Evolutionary conservation across 1,284 basidiomycete genomes (phyloP), one percentile per base, ranked within the genome.

Genomic region (Sanghuangporus weigelae): DNA sequence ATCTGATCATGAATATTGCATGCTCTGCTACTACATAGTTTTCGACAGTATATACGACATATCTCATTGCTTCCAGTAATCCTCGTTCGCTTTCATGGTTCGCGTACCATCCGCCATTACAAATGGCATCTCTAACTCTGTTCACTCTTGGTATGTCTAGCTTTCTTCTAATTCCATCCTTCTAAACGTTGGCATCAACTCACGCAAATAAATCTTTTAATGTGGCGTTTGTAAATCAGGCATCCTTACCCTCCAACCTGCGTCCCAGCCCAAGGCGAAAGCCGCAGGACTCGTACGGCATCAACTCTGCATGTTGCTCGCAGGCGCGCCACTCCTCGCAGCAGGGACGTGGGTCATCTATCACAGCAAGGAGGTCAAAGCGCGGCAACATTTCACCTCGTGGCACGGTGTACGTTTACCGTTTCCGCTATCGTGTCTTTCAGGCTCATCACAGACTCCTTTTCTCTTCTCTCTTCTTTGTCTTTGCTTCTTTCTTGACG

Each of bases 221-320:
- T 42, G 12, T 12, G 12, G 21, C 44, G 21, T 46, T 1, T 19
- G 12, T 44, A 6, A 11, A 44, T 44, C 42, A 89, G 88, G 85
- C n/a, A 82, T 90, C 56, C 66, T 88, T 66, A 89, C 86, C n/a
- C 81, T 92, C 7, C 89, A 92, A 69, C 87, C 89, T 0, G 90
- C 89, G 1, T 81, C 83, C 3, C 83, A 85, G 61, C 83, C 86
- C 0, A 79, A 74, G 67, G 84, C 84, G 36, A 92, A 90, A 72
- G 79, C 81, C 1, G 83, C 83, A 1, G 89, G 88, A 0, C 76
- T 91, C 0, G 69, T 73, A 8, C 80, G 87, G 42, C 89, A 92
- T 70, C 86, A 91, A 70, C 71, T 81, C 23, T 81, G 80, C 21
- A 83, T 84, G 67, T 72, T 86, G 11, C 71, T 74, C 11, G 48